Base-by-base conservation (phyloP, 805 yeast genomes). In the Saturnispora kantuleensis region DNA sequence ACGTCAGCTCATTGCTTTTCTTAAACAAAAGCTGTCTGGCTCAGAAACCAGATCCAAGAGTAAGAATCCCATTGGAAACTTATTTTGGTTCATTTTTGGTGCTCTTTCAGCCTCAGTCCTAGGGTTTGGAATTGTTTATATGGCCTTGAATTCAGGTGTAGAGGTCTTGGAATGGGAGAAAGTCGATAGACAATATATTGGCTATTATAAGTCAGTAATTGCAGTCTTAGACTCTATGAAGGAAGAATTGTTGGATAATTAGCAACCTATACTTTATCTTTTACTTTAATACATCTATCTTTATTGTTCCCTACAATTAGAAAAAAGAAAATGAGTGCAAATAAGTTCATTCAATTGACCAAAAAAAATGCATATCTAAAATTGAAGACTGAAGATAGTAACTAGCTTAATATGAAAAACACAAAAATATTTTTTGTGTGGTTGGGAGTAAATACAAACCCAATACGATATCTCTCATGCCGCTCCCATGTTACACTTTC, bases 191-290 rank as follows among this genome's bases (percentile, higher is more conserved):
- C 31, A 36, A 13, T 47, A 47, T 26, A 16, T 40, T 12, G 53
- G 36, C 1, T 48, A 48, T 41, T 40, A 39, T 9, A 48, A 48
- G 33, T 39, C 50, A 3, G 28, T 50, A 16, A 40, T 36, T 11
- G 46, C 51, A 1, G 44, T 50, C 10, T 9, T 45, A 3, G n/a
- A 30, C 5, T 28, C 46, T 2, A 47, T 47, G 45, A 35, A 42
- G 11, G 28, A 32, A 12, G 49, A 50, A 9, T 11, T 39, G 5
- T 31, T 11, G 15, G 28, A 21, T 13, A 38, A 29, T 39, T 16
- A 31, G 9, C 12, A 16, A 11, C 42, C 3, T n/a, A 12, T 26
- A 15, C 18, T 10, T 26, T 38, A 33, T 39, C 10, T 39, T 4
- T 5, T 15, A 34, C 15, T 39, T 30, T 12, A 29, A n/a, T 10